Evolutionary conservation across 2,329 filamentous ascomycete species (phyloP).

Genomic region (Stemphylium vesicarium): DNA sequence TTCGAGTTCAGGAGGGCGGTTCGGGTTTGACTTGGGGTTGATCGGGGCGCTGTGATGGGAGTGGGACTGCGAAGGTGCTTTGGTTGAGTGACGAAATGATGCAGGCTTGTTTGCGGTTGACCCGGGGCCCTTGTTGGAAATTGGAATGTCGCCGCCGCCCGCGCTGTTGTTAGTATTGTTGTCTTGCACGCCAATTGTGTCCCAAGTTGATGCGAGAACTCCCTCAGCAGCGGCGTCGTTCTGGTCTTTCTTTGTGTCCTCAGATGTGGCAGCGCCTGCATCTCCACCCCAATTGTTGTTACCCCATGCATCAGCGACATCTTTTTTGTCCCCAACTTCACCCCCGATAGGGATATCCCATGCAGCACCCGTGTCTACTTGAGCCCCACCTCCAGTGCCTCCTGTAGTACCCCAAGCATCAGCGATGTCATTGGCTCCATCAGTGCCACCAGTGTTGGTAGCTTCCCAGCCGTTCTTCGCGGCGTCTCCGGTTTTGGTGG

Average conservation of each 20-base stretch:
- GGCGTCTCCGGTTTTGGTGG: too few relatives aligned
- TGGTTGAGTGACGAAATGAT: slow-evolving; percentile 4
- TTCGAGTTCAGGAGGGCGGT: slow-evolving; percentile 21
- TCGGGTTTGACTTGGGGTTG: neutral
- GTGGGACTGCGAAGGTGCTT: slow-evolving; percentile 1
- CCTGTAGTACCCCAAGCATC: neutral
- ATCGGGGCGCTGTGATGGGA: neutral
- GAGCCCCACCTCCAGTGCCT: too few relatives aligned
- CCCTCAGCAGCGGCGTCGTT: neutral
- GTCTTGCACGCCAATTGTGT: neutral
- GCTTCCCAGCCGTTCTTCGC: too few relatives aligned
- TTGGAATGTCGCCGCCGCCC: neutral
- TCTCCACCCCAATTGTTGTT: neutral
- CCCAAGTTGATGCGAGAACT: neutral
- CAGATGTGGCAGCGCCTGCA: neutral
- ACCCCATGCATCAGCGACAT: neutral
- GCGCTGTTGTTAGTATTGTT: slow-evolving; percentile 3
- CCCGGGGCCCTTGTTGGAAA: neutral
- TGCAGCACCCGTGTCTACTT: neutral
- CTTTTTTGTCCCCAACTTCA: neutral
- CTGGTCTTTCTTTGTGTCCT: neutral
- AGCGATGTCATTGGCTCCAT: neutral
- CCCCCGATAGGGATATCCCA: neutral
- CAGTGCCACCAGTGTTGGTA: neutral
- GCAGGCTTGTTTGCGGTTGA: neutral